phyloP scores from a whole-genome alignment of 2,329 filamentous ascomycete species.

The Lachnellula cervina region DNA sequence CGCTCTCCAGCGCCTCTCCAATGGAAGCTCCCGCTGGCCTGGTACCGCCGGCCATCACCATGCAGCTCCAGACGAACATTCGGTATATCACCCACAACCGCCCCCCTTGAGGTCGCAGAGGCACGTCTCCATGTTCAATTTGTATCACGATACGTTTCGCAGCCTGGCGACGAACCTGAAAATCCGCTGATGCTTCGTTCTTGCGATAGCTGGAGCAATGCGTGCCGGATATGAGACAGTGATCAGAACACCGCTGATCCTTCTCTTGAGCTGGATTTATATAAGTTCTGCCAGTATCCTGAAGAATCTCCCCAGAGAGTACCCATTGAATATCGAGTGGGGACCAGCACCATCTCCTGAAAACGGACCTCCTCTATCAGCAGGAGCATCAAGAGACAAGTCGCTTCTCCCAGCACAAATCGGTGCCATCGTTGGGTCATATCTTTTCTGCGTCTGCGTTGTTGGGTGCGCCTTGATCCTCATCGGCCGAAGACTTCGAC shows the following conservation, averaged over 20 bases:
- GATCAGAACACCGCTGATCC: conserved; percentile 16
- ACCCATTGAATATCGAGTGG: conserved; percentile 39
- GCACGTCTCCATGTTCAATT: conserved; percentile 20
- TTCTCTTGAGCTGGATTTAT: conserved; percentile 11
- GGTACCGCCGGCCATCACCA: conserved; percentile 7
- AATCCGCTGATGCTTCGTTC: conserved; percentile 12
- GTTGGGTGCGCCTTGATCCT: conserved; percentile 63
- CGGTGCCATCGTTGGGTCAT: conserved; percentile 76
- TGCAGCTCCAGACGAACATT: conserved; percentile 3
- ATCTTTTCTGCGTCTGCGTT: conserved; percentile 71
- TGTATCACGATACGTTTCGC: conserved; percentile 30
- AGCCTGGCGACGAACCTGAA: conserved; percentile 13
- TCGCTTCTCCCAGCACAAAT: conserved; percentile 74
- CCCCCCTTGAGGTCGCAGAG: conserved; percentile 13
- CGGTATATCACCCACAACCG: conserved; percentile 24
- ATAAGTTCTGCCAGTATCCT: conserved; percentile 21
- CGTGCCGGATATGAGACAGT: conserved; percentile 15
- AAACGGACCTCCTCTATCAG: conserved; percentile 55
- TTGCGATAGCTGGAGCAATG: conserved; percentile 18
- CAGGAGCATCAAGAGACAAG: conserved; percentile 53
- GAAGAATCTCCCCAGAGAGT: conserved; percentile 17
- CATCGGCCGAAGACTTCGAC: conserved; percentile 51
- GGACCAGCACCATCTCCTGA: conserved; percentile 54
- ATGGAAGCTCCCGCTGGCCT: conserved; percentile 9
- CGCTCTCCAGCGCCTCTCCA: conserved; percentile 1